phyloP scores from a whole-genome alignment of 306 rosid species.

The Ceratonia siliqua region DNA sequence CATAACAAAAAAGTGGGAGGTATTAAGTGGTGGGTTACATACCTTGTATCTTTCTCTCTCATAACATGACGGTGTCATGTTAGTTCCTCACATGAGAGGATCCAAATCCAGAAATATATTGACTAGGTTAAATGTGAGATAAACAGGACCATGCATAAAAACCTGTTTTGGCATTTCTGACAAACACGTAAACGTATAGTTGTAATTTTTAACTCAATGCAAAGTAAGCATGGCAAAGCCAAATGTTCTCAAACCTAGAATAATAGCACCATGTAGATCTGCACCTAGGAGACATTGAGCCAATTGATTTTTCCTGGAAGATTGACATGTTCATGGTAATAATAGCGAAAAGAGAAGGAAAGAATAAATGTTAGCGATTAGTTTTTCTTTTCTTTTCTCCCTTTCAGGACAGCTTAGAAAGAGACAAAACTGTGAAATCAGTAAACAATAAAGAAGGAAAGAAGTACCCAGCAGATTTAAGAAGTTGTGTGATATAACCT shows the following conservation, averaged over 20 bases:
- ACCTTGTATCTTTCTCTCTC: too few relatives aligned
- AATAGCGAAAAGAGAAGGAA: constrained; percentile 8
- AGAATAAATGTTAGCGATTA: neutral
- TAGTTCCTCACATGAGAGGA: too few relatives aligned
- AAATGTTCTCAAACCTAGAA: constrained; percentile 56
- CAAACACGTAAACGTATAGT: neutral
- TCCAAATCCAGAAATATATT: neutral
- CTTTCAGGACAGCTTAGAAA: neutral
- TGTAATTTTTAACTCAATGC: constrained; percentile 1
- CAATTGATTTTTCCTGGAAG: constrained; percentile 68
- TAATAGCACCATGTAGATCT: constrained; percentile 85
- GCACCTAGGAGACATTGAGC: constrained; percentile 77
- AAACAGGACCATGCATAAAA: neutral
- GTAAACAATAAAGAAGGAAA: constrained; percentile 27
- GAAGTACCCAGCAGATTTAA: constrained; percentile 60
- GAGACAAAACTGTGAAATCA: constrained; percentile 4
- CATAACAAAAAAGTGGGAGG: too few relatives aligned
- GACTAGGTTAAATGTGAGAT: neutral
- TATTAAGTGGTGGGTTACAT: too few relatives aligned
- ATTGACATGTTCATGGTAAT: constrained; percentile 36
- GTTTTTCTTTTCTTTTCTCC: neutral
- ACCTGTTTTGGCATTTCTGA: constrained; percentile 4
- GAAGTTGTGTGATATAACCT: constrained; percentile 54
- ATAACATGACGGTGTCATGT: too few relatives aligned
- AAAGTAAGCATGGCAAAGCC: constrained; percentile 14